A percentile compares a stretch with the other conserved stretches of the same genome.
phyloP scores from a whole-genome alignment of 2,329 filamentous ascomycete species.

The Diaporthe ampelina region DNA sequence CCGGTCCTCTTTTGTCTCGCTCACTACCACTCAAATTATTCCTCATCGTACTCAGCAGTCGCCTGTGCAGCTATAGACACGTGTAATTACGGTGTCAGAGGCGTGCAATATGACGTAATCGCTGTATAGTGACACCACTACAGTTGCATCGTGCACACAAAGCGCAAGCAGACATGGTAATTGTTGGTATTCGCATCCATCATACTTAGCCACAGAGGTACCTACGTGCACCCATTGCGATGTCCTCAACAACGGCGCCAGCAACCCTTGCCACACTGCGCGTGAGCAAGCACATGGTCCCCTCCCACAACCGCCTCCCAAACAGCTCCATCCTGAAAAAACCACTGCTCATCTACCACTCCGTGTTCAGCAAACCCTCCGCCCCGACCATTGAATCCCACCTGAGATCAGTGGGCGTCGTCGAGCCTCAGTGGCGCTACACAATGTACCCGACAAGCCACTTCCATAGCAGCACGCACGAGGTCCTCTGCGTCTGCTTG shows the following conservation, averaged over 20 bases:
- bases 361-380: conserved; percentile 61
- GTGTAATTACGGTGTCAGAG: background rate
- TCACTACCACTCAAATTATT: background rate
- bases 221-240: background rate
- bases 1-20: background rate
- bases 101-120: background rate
- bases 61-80: no score
- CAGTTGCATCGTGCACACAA: background rate
- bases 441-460: conserved; percentile 77
- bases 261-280: conserved; percentile 63
- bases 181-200: background rate
- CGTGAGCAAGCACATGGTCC: conserved; percentile 72
- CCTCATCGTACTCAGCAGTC: no score
- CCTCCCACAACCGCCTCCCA: conserved; percentile 67
- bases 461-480: conserved; percentile 77
- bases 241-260: conserved; percentile 34
- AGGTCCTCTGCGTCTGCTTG: conserved; percentile 72
- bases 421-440: conserved; percentile 76
- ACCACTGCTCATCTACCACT: conserved; percentile 76
- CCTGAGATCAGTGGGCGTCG: conserved; percentile 65
- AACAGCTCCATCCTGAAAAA: conserved; percentile 76
- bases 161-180: background rate
- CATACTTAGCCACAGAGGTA: background rate
- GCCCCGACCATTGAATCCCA: conserved; percentile 69
- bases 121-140: background rate